Conservation (phyloP, 306 rosid species). For the Malus sieversii region DNA sequence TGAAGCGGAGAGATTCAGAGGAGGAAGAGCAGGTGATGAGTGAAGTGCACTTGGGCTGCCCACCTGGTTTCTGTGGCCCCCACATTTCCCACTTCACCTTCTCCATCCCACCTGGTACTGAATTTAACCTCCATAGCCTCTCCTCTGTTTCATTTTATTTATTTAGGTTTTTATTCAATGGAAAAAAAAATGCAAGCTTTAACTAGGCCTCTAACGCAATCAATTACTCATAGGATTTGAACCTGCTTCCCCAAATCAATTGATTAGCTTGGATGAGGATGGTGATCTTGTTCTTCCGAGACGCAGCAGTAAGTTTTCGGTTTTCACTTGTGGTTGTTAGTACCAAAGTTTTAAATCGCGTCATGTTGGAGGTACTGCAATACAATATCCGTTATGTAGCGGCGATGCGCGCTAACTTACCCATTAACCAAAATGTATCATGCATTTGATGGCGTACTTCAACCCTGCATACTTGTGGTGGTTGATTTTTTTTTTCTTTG, state of each 20-base stretch:
- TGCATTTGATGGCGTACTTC: no score
- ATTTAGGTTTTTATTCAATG: background rate
- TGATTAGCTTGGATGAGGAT: slow-evolving; percentile 44
- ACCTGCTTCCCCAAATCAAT: slow-evolving; percentile 8
- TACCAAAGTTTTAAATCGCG: no score
- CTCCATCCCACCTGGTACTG: slow-evolving; percentile 31
- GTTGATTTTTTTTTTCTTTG: background rate
- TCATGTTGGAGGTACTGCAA: no score
- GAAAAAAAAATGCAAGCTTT: background rate
- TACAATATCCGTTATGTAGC: no score
- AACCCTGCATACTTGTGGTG: background rate
- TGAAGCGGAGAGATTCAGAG: slow-evolving; percentile 13
- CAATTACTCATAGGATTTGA: slow-evolving; percentile 16
- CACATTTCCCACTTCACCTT: slow-evolving; percentile 58
- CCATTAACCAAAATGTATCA: no score
- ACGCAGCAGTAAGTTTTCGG: slow-evolving; percentile 31
- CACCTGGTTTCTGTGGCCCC: slow-evolving; percentile 53
- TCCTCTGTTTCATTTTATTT: background rate
- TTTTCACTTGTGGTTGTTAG: background rate
- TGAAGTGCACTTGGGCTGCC: slow-evolving; percentile 87
- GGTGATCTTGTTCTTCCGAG: slow-evolving; percentile 80
- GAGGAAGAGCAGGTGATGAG: slow-evolving; percentile 68
- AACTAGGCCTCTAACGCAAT: background rate
- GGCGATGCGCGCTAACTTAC: no score
- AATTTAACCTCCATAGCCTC: background rate